Base-by-base conservation (phyloP, 1,139 yeast genomes). In the Hemisphaericaspora lyxosophila region DNA sequence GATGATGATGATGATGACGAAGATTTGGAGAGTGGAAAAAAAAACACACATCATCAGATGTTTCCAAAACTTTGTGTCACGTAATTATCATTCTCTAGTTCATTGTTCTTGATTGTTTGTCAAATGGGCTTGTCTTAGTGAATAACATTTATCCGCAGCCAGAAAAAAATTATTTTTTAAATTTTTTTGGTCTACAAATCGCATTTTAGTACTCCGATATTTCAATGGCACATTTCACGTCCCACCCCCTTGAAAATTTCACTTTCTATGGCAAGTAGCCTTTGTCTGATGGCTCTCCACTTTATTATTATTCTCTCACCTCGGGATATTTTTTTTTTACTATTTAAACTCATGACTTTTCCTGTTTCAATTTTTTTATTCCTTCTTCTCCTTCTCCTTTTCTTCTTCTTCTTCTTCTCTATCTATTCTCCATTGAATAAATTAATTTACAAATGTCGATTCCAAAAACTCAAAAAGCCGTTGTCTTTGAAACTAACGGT, bases 401-500 rank as follows among this genome's bases (percentile, higher is more conserved):
- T 72, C 50, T 82, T 80, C 46, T 82, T 80, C 46, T 82, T 88
- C 12, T 46, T 47, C 22, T 25, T 36, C 29, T 44, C 33, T 18
- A 27, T 17, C 12, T 11, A 28, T 38, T 26, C 38, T 16, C 27
- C 23, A 20, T 14, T 34, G 29, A 33, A 29, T 29, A 15, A 15
- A 34, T 15, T 33, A 23, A 23, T 26, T 26, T 17, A 36, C 24
- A 9, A 31, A 39, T 42, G 43, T 40, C 52, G 24, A 51, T 67
- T 45, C 73, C 73, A 45, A 48, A 51, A 30, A 62, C 64, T 27
- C 73, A 67, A 55, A 66, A 64, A 47, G 73, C 68, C 15, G 61
- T 66, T 36, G 48, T 65, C 40, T 66, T 66, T 44, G 70, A 64
- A 51, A 56, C 57, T 39, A 59, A 59, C 39, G 69, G 69, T 35